Conservation (phyloP, 768 basidiomycete genomes). For the Amanita subjunquillea region DNA sequence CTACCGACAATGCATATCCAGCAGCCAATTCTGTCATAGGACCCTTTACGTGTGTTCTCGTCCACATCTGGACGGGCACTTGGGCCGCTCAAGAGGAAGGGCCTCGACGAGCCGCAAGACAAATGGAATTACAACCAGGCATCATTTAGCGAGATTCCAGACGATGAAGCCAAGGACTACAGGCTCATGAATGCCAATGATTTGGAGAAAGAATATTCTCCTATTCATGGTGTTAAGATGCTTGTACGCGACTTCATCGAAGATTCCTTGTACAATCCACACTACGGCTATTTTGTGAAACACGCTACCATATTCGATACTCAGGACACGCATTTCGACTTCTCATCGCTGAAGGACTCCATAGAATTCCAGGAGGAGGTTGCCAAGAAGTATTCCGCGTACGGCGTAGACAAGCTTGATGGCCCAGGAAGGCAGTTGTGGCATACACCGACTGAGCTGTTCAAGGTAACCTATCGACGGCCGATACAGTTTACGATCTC, state of each 20-base stretch:
- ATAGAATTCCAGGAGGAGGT: conserved; percentile 76
- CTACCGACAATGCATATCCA: conserved; percentile 18
- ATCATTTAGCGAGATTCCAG: conserved; percentile 43
- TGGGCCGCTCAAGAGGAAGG: conserved; percentile 9
- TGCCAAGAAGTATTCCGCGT: conserved; percentile 63
- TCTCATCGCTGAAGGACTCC: conserved; percentile 52
- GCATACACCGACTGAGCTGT: conserved; percentile 97
- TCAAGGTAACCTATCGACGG: conserved; percentile 57
- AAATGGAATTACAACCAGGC: conserved; percentile 75
- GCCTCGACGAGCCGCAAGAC: conserved; percentile 28
- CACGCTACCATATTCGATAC: conserved; percentile 85
- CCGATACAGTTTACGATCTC: conserved; percentile 1
- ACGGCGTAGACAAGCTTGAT: conserved; percentile 48
- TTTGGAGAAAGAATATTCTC: conserved; percentile 41
- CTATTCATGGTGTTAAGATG: conserved; percentile 84
- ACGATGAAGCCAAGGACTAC: conserved; percentile 31
- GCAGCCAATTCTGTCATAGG: conserved; percentile 2
- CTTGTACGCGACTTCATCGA: conserved; percentile 94
- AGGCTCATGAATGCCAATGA: conserved; percentile 60
- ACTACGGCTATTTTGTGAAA: conserved; percentile 95
- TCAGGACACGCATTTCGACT: conserved; percentile 53
- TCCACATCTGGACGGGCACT: conserved; percentile 10
- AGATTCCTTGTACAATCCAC: conserved; percentile 91
- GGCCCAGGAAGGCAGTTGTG: conserved; percentile 86
- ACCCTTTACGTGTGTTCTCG: conserved; percentile 12